Evolutionary conservation across 2,329 filamentous ascomycete genomes (phyloP), one percentile per base, ranked within the genome.

Genomic region (Aaosphaeria pasadenensis): DNA sequence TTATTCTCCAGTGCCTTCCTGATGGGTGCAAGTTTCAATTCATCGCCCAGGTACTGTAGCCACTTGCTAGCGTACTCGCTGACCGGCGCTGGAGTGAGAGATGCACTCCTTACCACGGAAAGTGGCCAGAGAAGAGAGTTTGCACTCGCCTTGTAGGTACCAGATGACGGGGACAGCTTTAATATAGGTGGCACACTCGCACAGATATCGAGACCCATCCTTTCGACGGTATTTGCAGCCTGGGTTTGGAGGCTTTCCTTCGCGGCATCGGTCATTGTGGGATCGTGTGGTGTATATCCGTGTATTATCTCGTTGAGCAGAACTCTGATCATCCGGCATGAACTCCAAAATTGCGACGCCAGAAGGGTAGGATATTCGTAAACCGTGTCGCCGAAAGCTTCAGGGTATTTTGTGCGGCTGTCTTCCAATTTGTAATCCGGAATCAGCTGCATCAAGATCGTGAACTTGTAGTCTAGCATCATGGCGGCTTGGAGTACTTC

Each of bases 311-410:
- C 48, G 33, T 56, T 56, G 7, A 59, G 45, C 5, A 59, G 45
- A 11, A 59, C 49, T 30, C 56, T 52, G 7, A 54, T 43, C 48
- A 60, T 57, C 7, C 53, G 48, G 35, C 47, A 52, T 5, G 57
- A 54, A 39, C 57, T 60, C 56, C 54, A 59, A 4, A 58, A 36
- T 30, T 50, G 51, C 7, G 52, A 50, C 4, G 43, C 45, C 29
- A 46, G 48, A 9, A 51, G 55, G 30, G 30, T 48, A 4, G 39
- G 24, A 32, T 57, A 55, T n/a, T 39, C 44, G 28, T 57, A 50
- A 5, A 50, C 30, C 1, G 7, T 50, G 3, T 17, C 32, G 1
- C 45, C 40, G 33, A 47, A 49, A 6, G 45, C 38, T 2, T 44
- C 48, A 11, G 38, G 30, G 7, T 32, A 35, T 6, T 45, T 31